Evolutionary conservation across 202 grass and related monocot genomes (phyloP).

Genomic region (Hordeum pubiflorum): DNA sequence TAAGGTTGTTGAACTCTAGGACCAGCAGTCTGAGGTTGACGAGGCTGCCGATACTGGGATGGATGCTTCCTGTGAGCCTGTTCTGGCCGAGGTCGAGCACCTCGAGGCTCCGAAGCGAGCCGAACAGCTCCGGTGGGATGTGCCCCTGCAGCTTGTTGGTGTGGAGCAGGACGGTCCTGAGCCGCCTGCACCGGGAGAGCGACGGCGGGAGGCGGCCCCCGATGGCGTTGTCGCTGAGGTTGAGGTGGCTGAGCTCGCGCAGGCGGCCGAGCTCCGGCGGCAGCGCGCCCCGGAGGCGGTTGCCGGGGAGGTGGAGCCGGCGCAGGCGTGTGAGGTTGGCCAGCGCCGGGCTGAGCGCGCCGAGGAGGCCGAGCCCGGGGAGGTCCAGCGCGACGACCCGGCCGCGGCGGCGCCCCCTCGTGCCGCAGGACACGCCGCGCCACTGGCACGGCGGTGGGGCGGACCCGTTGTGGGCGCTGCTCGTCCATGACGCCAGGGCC

Average conservation of each 20-base stretch:
- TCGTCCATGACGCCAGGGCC: conserved; percentile 27
- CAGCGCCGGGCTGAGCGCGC: neutral
- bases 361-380: neutral
- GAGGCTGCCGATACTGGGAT: neutral
- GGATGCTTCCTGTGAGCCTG: conserved; percentile 20
- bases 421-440: conserved; percentile 23
- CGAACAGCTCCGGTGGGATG: neutral
- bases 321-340: conserved; percentile 28
- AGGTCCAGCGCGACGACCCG: conserved; percentile 30
- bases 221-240: conserved; percentile 28
- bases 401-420: neutral
- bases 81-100: conserved; percentile 33
- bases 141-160: neutral
- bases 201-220: neutral
- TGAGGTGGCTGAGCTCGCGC: neutral
- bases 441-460: conserved; percentile 12
- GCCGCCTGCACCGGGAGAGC: neutral
- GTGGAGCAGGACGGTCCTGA: neutral
- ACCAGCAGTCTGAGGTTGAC: neutral
- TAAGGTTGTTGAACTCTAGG: conserved; percentile 24
- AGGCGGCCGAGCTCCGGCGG: conserved; percentile 27
- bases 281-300: conserved; percentile 29
- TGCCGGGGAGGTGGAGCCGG: conserved; percentile 20
- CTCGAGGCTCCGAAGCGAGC: neutral
- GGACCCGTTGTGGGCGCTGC: neutral